Percentiles rank a stretch among this genome's conserved stretches.
Evolutionary conservation across 1,284 basidiomycete genomes (phyloP).

Genomic region (Cerioporus squamosus): DNA sequence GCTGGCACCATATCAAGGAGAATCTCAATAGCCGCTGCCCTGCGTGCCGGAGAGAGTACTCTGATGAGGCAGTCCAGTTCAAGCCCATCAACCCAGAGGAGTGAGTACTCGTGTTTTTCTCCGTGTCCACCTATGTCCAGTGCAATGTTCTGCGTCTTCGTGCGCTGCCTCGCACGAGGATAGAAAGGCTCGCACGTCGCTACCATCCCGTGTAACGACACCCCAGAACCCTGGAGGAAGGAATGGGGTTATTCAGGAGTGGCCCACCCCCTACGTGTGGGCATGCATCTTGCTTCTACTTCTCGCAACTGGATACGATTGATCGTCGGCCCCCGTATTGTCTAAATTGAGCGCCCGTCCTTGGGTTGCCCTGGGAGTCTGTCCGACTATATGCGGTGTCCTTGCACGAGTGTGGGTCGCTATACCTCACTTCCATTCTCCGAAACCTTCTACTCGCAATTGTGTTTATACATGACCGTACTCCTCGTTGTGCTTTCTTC

Average conservation of each 20-base stretch:
- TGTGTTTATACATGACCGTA: no score
- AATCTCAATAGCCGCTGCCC: conserved; percentile 97
- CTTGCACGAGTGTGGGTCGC: background rate
- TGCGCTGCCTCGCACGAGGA: no score
- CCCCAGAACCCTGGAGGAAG: no score
- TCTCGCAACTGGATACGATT: background rate
- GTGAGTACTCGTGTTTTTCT: conserved; percentile 55
- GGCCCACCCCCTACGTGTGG: background rate
- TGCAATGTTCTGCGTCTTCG: no score
- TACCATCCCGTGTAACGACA: no score
- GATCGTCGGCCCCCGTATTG: background rate
- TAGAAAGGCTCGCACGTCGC: no score
- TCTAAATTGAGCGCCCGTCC: background rate
- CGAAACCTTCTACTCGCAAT: no score
- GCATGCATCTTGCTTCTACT: background rate
- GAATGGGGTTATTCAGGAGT: no score
- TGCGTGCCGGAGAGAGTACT: conserved; percentile 94
- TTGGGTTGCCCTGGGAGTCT: background rate
- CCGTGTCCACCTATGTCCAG: no score
- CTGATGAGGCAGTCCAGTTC: conserved; percentile 93
- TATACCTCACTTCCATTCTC: no score
- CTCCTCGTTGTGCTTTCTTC: background rate
- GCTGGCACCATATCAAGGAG: conserved; percentile 98
- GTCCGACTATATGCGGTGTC: conserved; percentile 4
- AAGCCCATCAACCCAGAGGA: conserved; percentile 96